Evolutionary conservation across 2,329 filamentous ascomycete species (phyloP).

Genomic region (Fusarium sp.): DNA sequence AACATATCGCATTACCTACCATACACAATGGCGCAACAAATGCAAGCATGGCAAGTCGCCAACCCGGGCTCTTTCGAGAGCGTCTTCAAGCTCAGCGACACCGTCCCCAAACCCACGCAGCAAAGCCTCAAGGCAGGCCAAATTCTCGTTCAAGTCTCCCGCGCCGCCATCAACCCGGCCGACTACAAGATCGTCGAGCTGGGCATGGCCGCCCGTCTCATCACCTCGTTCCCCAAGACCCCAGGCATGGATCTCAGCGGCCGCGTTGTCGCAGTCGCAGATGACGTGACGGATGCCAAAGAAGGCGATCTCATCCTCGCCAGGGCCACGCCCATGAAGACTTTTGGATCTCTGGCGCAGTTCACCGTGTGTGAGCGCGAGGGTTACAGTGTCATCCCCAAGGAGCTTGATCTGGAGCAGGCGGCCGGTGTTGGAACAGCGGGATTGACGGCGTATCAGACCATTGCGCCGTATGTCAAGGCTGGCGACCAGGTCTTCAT

Average conservation of each 20-base stretch:
- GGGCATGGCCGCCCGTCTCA: conserved; percentile 53
- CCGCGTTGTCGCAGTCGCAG: conserved; percentile 56
- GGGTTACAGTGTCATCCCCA: conserved; percentile 56
- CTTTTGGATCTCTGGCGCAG: conserved; percentile 60
- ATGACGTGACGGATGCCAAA: conserved; percentile 49
- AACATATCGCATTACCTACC: background rate
- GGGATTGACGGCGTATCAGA: conserved; percentile 64
- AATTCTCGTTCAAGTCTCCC: conserved; percentile 60
- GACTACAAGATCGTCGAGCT: conserved; percentile 64
- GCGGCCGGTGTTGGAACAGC: conserved; percentile 61
- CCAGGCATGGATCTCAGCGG: conserved; percentile 67
- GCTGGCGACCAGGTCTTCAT: conserved; percentile 72
- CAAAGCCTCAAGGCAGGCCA: conserved; percentile 47
- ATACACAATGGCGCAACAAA: conserved; percentile 32
- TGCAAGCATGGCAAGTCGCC: conserved; percentile 51
- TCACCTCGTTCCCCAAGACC: conserved; percentile 56
- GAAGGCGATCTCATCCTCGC: conserved; percentile 62
- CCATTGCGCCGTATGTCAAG: conserved; percentile 61
- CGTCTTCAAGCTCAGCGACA: conserved; percentile 41
- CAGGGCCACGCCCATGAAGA: conserved; percentile 46
- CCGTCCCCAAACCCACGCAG: conserved; percentile 35
- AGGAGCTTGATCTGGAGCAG: conserved; percentile 56
- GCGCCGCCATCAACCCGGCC: conserved; percentile 62
- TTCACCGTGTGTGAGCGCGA: conserved; percentile 55
- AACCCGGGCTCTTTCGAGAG: conserved; percentile 46